Percentiles rank a stretch among this genome's conserved stretches.
These are phyloP conservation scores for Metschnikowia lochheadii DNA, from an alignment of 805 yeast genomes.

Conservation along the genomic window DNA sequence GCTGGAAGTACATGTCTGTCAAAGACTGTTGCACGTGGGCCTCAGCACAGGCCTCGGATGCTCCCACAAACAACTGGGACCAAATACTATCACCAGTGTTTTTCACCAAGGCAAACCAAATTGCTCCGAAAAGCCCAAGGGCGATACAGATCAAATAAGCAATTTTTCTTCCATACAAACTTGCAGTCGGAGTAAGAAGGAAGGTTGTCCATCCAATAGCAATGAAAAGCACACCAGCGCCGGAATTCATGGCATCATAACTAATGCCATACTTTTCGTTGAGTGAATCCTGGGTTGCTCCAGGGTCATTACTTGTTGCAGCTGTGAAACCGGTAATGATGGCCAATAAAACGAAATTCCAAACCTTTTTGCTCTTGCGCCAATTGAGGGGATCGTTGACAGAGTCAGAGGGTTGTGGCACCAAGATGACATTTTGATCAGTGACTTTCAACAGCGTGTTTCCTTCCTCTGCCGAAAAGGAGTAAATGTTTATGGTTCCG, in stretches of 20 bases:
- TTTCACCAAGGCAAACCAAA: slow-evolving; percentile 64
- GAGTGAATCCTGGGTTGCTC: slow-evolving; percentile 63
- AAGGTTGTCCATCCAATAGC: slow-evolving; percentile 66
- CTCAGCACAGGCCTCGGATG: slow-evolving; percentile 72
- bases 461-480: slow-evolving; percentile 13
- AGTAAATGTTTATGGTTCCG: slow-evolving; percentile 18
- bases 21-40: slow-evolving; percentile 65
- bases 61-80: slow-evolving; percentile 80
- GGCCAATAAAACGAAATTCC: slow-evolving; percentile 40
- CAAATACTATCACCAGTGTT: slow-evolving; percentile 60
- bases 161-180: slow-evolving; percentile 64
- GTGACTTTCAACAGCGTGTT: slow-evolving; percentile 15
- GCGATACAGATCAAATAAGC: slow-evolving; percentile 58
- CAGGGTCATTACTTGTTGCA: slow-evolving; percentile 72
- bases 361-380: slow-evolving; percentile 29
- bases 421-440: slow-evolving; percentile 30
- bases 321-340: slow-evolving; percentile 66
- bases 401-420: slow-evolving; percentile 50
- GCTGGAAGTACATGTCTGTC: slow-evolving; percentile 73
- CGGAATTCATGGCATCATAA: slow-evolving; percentile 68
- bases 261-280: slow-evolving; percentile 60
- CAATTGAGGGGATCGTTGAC: slow-evolving; percentile 49
- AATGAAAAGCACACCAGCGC: slow-evolving; percentile 73
- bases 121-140: slow-evolving; percentile 59
- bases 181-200: slow-evolving; percentile 63